A percentile compares a stretch with the other conserved stretches of the same genome.
Conservation (phyloP, 768 basidiomycete genomes). For the Cyclocybe cylindracea region DNA sequence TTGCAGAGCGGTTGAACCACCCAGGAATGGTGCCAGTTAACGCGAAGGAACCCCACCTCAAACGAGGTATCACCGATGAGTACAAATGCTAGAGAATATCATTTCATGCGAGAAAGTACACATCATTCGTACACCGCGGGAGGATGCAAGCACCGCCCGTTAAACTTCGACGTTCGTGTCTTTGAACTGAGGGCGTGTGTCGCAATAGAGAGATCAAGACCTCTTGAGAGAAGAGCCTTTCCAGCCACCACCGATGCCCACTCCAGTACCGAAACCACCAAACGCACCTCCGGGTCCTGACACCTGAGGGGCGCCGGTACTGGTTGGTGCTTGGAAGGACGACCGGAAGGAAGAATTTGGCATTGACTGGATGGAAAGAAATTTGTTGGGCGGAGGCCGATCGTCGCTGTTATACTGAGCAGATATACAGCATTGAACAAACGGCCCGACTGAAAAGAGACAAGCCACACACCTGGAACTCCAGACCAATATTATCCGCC, state of each 20-base stretch:
- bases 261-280: constrained; percentile 25
- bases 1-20: too few species aligned
- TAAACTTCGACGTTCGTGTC: too few species aligned
- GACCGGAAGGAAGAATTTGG: constrained; percentile 69
- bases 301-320: constrained; percentile 1
- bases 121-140: too few species aligned
- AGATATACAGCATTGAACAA: constrained; percentile 18
- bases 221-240: too few species aligned
- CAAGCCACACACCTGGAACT: constrained; percentile 73
- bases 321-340: constrained; percentile 47
- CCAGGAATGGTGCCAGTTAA: too few species aligned
- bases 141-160: too few species aligned
- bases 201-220: too few species aligned
- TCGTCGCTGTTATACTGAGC: constrained; percentile 85
- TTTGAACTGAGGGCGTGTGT: too few species aligned
- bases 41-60: too few species aligned
- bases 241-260: constrained; percentile 19
- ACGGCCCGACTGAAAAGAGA: neutral
- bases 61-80: too few species aligned
- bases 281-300: constrained; percentile 14
- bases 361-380: constrained; percentile 74
- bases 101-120: too few species aligned
- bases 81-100: too few species aligned
- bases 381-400: constrained; percentile 78
- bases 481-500: constrained; percentile 80